A percentile compares a stretch with the other conserved stretches of the same genome.
phyloP scores from a whole-genome alignment of 1,284 basidiomycete genomes.

The Microbotryomycetes sp. region DNA sequence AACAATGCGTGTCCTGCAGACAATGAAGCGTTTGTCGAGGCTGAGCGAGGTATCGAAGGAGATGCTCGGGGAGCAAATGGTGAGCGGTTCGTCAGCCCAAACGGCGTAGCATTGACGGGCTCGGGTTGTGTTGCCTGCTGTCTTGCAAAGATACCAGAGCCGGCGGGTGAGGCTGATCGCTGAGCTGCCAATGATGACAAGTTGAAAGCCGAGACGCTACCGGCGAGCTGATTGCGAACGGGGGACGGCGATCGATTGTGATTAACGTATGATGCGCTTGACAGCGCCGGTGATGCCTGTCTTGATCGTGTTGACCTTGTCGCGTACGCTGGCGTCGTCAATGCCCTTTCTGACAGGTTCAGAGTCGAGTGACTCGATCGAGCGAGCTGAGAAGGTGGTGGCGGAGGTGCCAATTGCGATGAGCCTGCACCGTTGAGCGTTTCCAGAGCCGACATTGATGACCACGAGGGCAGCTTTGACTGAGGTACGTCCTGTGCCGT shows the following conservation, averaged over 20 bases:
- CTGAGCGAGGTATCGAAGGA: not conserved
- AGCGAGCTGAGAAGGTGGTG: not conserved
- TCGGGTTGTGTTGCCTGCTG: not conserved
- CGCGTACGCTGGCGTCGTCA: not conserved
- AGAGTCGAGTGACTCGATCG: slow-evolving; percentile 21
- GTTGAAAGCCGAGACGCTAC: slow-evolving; percentile 28
- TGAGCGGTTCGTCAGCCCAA: slow-evolving; percentile 23
- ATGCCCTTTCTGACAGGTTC: slow-evolving; percentile 8
- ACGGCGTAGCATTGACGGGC: slow-evolving; percentile 2
- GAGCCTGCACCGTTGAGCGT: slow-evolving; percentile 6
- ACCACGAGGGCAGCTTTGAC: slow-evolving; percentile 13
- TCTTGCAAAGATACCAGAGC: not conserved
- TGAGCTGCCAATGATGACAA: slow-evolving; percentile 7
- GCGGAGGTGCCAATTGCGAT: not conserved
- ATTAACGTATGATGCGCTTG: slow-evolving; percentile 2
- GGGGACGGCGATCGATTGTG: slow-evolving; percentile 19
- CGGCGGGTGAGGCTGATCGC: slow-evolving; percentile 2
- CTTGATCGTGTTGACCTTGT: slow-evolving; percentile 2
- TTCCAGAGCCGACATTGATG: slow-evolving; percentile 25
- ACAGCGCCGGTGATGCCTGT: slow-evolving; percentile 23
- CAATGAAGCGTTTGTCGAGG: not conserved
- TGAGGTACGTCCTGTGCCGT: not conserved
- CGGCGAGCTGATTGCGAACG: slow-evolving; percentile 20
- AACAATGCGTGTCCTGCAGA: slow-evolving; percentile 20
- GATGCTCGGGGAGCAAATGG: slow-evolving; percentile 14